These are phyloP conservation scores for Coccomyxa subellipsoidea DNA, from an alignment of 163 green algal genomes.

Conservation along the genomic window DNA sequence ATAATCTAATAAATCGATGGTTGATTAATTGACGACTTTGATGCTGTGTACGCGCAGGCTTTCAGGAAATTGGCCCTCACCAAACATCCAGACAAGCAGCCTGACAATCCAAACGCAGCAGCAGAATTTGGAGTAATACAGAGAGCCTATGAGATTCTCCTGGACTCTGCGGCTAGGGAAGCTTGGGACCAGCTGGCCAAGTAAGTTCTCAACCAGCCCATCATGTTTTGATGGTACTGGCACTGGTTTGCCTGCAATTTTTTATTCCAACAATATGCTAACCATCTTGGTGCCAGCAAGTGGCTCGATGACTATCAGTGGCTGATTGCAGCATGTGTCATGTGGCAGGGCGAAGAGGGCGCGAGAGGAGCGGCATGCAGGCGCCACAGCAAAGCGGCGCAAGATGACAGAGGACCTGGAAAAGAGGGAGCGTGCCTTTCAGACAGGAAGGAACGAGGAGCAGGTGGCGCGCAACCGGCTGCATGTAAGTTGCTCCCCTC, in stretches of 20 bases:
- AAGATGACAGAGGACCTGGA: constrained; percentile 68
- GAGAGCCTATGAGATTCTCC: constrained; percentile 80
- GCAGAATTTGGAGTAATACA: constrained; percentile 43
- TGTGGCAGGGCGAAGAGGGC: constrained; percentile 41
- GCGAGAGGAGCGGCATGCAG: constrained; percentile 29
- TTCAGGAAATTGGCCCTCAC: constrained; percentile 68
- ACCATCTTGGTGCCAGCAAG: no score
- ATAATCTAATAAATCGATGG: no score
- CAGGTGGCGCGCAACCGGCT: constrained; percentile 40
- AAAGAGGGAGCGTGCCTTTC: constrained; percentile 41
- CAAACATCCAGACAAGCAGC: constrained; percentile 86
- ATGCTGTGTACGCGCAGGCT: constrained; percentile 46
- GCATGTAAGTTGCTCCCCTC: constrained; percentile 4
- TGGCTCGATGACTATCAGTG: not conserved
- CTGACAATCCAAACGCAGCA: constrained; percentile 68
- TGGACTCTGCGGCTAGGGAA: constrained; percentile 51
- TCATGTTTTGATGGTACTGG: no score
- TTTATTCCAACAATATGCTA: not conserved
- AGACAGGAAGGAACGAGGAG: constrained; percentile 47
- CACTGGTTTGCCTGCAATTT: not conserved
- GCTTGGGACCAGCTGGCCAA: constrained; percentile 67
- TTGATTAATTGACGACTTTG: no score
- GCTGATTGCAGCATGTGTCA: not conserved
- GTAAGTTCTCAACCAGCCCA: constrained; percentile 34
- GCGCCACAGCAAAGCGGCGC: constrained; percentile 57